Conservation (phyloP, 306 rosid species). For the Parietaria judaica region DNA sequence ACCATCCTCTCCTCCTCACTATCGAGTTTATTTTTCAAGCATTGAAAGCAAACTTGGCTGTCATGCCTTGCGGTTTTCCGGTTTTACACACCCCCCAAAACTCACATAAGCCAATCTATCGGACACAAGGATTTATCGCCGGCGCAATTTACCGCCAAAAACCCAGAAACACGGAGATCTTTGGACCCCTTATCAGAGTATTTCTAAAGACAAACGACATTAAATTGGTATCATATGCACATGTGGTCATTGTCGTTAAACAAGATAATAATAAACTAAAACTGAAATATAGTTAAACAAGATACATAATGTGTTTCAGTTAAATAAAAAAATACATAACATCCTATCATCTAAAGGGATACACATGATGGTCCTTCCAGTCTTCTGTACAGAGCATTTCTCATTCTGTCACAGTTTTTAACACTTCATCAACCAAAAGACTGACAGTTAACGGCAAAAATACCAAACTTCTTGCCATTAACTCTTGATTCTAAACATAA, state of each 20-base stretch:
- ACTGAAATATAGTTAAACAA: background rate
- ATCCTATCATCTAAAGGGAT: conserved; percentile 18
- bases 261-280: background rate
- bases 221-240: background rate
- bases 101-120: conserved; percentile 18
- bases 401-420: conserved; percentile 25
- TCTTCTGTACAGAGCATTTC: conserved; percentile 29
- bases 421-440: conserved; percentile 27
- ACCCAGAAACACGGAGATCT: conserved; percentile 27
- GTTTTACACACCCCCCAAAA: background rate
- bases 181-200: conserved; percentile 25
- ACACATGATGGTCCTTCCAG: conserved; percentile 22
- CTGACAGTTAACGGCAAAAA: conserved; percentile 25
- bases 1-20: too few species aligned
- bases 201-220: conserved; percentile 6
- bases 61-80: conserved; percentile 16
- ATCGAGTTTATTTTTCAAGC: too few species aligned
- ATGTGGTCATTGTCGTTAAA: background rate
- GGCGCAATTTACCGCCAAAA: conserved; percentile 26
- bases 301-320: conserved; percentile 15
- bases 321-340: conserved; percentile 7
- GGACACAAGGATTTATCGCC: conserved; percentile 18
- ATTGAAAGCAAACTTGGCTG: background rate
- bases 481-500: conserved; percentile 27
- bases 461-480: conserved; percentile 23